Evolutionary conservation across 352 stramenopile species (phyloP), one percentile per base, ranked within the genome.

Genomic region (Elongisporangium undulatum): DNA sequence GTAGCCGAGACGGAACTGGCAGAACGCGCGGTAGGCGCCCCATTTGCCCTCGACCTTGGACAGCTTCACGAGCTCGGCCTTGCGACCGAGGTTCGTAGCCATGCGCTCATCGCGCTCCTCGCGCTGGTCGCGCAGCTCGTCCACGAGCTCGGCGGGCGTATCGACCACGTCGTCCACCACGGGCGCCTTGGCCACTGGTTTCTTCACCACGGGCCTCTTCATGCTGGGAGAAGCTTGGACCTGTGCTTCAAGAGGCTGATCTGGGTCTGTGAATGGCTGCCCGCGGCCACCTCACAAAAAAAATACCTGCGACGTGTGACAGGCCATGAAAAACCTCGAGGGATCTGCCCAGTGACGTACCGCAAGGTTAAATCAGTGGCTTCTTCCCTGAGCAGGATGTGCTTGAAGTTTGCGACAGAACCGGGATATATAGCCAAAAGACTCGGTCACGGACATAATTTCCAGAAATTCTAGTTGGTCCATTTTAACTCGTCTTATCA

Each of bases 1-100:
- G 71, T 94, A 95, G 56, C 85, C 85, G n/a, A 95, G 72, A 1
- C 87, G 80, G 66, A 95, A 93, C 66, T 94, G 82, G 66, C 85
- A 94, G 45, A 87, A 61, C 48, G 72, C 72, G 64, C 85, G 85
- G 68, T 95, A 94, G 61, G 88, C 75, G 23, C 74, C 68, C 86
- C 86, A 94, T 62, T 81, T 77, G 57, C 66, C 62, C 51, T 87
- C 71, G 24, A 75, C 75, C 23, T 71, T 78, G 41, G 79, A 72
- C 20, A 95, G 67, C 63, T 92, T 86, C 61, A 77, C 67, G 38
- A 94, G 74, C 67, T 95, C 86, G 21, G 80, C 79, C 48, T 77
- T 78, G 24, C 82, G 72, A 24, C 73, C 84, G 13, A 61, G 61
- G 60, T 71, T 75, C 41, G 83, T 90, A 34, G 77, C 67, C 81